Evolutionary conservation across 495 filamentous ascomycete species (phyloP), one percentile per base, ranked within the genome.

Genomic region (Penicillium cosmopolitanum): DNA sequence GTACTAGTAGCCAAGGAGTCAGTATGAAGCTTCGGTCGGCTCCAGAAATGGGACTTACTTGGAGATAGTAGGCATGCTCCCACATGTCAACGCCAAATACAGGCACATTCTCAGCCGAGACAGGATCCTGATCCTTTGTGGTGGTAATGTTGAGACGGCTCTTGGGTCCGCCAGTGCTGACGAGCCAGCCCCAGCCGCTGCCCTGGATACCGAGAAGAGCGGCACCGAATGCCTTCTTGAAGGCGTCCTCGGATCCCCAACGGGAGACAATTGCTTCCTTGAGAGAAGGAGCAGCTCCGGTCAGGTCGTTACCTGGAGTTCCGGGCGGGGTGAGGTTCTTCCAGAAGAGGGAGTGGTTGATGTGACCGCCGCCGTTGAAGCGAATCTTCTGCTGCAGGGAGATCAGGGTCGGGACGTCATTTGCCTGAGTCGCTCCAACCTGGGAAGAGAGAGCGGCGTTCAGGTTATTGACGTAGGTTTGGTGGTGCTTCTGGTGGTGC

Each of bases 321-420:
- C 66, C 70, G 4, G 85, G 84, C 0, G 93, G 93, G 8, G 91
- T 86, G 28, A 97, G 76, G 73, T 95, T 94, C 78, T 89, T 84
- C 93, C 93, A 97, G 81, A 96, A 97, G 10, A 97, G 82, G 16
- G 88, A 86, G 80, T 97, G 93, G 77, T 96, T 96, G 75, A 94
- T 85, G 80, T 97, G 92, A 31, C 93, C 93, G 46, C 91, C 93
- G 58, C 93, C 95, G 75, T 98, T 88, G 83, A 98, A 98, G 78
- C 92, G 96, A 78, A 98, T 87, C 56, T 92, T 79, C 1, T 93
- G 87, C 55, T 93, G 90, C 36, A 94, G 76, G 5, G 87, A 77
- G 63, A 96, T 91, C 51, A 91, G 83, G 16, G 84, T 73, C 36
- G 82, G 54, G 61, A 86, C 74, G 61, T 86, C 74, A 33, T 78